These are phyloP conservation scores for Citrullus mucosospermus DNA, from an alignment of 306 rosid genomes.

Conservation along the genomic window DNA sequence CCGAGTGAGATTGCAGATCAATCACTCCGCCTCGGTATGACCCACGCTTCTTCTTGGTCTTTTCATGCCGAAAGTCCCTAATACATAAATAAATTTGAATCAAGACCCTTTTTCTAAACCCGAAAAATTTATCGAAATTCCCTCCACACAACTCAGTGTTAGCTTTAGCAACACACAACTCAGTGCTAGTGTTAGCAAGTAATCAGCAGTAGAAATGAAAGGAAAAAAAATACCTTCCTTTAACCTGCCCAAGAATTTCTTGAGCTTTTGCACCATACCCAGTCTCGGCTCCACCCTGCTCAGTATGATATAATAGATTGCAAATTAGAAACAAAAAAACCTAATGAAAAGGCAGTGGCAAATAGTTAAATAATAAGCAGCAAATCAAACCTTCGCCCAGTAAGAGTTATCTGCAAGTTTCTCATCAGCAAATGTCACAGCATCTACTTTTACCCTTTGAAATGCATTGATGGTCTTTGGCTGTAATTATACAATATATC, in stretches of 20 bases:
- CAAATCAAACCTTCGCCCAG: conserved; percentile 76
- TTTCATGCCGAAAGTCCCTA: conserved; percentile 96
- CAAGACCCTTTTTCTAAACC: not conserved
- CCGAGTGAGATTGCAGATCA: conserved; percentile 70
- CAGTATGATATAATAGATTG: not conserved
- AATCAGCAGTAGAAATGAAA: too few relatives aligned
- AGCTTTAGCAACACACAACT: too few relatives aligned
- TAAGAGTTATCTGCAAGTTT: conserved; percentile 85
- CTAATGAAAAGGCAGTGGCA: not conserved
- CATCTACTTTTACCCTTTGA: conserved; percentile 69
- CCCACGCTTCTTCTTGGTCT: conserved; percentile 98
- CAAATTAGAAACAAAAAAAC: conserved; percentile 9
- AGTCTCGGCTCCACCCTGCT: conserved; percentile 72
- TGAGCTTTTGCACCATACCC: conserved; percentile 99
- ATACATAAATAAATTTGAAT: not conserved
- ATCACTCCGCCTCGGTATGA: conserved; percentile 76
- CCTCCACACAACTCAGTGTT: not conserved
- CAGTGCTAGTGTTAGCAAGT: too few relatives aligned
- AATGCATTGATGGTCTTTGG: conserved; percentile 50
- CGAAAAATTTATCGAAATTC: not conserved
- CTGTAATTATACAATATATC: conserved; percentile 24
- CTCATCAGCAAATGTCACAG: conserved; percentile 40
- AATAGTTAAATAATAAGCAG: conserved; percentile 5
- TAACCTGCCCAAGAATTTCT: conserved; percentile 85
- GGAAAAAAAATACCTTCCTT: conserved; percentile 49